Conservation (phyloP, 768 basidiomycete species). For the Boletus vinaceobasis region DNA sequence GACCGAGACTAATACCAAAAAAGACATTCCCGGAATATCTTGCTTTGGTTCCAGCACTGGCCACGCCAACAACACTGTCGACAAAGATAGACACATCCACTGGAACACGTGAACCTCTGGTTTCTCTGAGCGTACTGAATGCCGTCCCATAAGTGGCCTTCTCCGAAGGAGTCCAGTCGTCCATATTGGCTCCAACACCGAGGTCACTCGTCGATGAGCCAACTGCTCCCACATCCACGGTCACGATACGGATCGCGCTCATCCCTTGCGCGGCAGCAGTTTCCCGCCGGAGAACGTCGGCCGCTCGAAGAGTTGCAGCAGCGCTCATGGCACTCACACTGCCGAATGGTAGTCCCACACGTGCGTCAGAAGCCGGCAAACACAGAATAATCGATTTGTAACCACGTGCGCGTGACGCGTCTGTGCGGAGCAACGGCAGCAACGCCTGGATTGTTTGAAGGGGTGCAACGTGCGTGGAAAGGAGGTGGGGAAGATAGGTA, state of each 20-base stretch:
- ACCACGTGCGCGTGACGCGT: conserved; percentile 50
- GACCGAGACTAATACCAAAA: conserved; percentile 44
- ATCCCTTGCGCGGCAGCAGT: conserved; percentile 65
- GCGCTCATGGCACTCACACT: conserved; percentile 71
- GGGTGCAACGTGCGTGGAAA: conserved; percentile 72
- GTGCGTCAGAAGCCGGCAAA: conserved; percentile 67
- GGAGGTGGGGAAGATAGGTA: conserved; percentile 68
- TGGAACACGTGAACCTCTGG: conserved; percentile 47
- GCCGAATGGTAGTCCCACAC: conserved; percentile 69
- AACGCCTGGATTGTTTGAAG: conserved; percentile 74
- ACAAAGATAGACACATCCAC: conserved; percentile 59
- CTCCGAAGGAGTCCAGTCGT: conserved; percentile 73
- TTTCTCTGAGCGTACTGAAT: conserved; percentile 48
- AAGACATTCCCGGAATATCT: conserved; percentile 38
- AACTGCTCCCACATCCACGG: conserved; percentile 70
- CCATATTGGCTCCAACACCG: conserved; percentile 48
- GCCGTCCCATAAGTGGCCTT: conserved; percentile 70
- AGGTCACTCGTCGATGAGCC: conserved; percentile 22
- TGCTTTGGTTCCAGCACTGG: conserved; percentile 49
- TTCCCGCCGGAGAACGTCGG: conserved; percentile 74
- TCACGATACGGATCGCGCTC: conserved; percentile 50
- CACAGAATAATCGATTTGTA: conserved; percentile 60
- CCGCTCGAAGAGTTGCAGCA: conserved; percentile 65
- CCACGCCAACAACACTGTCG: conserved; percentile 53
- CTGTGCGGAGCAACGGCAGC: conserved; percentile 70